Evolutionary conservation across 768 basidiomycete species (phyloP).

Genomic region (Crassisporium funariophilum): DNA sequence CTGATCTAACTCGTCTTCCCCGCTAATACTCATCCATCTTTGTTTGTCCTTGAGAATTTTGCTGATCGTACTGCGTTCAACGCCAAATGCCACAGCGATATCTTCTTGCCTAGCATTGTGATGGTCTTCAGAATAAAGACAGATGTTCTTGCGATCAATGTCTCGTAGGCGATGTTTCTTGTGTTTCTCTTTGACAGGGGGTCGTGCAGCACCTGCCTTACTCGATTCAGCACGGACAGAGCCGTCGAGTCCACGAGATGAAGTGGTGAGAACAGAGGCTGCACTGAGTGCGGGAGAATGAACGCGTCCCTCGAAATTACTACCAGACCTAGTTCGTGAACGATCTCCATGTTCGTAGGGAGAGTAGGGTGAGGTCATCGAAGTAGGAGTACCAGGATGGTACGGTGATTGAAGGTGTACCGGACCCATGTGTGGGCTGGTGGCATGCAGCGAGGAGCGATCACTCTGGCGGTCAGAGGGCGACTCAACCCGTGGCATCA

Average conservation of each 20-base stretch:
- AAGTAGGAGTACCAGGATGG: constrained; percentile 47
- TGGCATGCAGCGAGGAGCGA: neutral
- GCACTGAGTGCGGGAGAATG: constrained; percentile 67
- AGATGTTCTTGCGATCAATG: constrained; percentile 75
- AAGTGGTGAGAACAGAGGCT: constrained; percentile 53
- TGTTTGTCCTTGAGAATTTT: constrained; percentile 86
- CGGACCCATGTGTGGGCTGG: constrained; percentile 4
- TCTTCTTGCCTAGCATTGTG: constrained; percentile 81
- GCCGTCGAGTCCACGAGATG: constrained; percentile 39
- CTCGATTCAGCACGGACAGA: constrained; percentile 20
- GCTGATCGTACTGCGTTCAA: constrained; percentile 92
- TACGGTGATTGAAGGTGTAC: constrained; percentile 44
- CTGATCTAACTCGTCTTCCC: constrained; percentile 54
- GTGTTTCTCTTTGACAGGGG: constrained; percentile 47
- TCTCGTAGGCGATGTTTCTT: constrained; percentile 77
- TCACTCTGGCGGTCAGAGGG: neutral
- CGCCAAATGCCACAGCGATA: constrained; percentile 72
- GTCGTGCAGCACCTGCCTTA: constrained; percentile 6
- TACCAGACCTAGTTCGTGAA: constrained; percentile 48
- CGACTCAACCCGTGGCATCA: constrained; percentile 5
- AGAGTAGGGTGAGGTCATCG: constrained; percentile 49
- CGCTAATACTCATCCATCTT: constrained; percentile 70
- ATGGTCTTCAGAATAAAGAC: constrained; percentile 61
- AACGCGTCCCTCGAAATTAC: constrained; percentile 45
- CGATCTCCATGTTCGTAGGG: constrained; percentile 39